Base-by-base conservation (phyloP, 1,284 basidiomycete genomes). In the Leccinum holopus region DNA sequence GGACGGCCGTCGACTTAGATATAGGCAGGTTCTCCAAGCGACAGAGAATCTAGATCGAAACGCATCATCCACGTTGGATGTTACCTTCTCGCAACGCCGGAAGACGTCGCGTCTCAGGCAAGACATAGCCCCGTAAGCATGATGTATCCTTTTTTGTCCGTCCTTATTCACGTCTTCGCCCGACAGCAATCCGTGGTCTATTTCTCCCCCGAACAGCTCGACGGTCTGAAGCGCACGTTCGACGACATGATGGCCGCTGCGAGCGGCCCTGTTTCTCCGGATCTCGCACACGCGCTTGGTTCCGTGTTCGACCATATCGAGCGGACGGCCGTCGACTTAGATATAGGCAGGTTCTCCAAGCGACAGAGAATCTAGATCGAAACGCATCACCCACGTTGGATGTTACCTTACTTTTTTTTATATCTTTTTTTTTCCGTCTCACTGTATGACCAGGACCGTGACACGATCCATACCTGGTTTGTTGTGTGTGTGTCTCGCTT, bases 291-390 rank as follows among this genome's bases (percentile, higher is more conserved):
- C 18, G 70, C 69, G 5, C 65, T 73, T 10, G 74, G 73, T n/a
- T 67, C 74, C n/a, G 74, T 73, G 14, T 76, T 73, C 33, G 72
- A 76, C 56, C 72, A 73, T 35, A 75, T 73, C 60, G 72, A 73
- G 55, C 72, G 70, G 58, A 73, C 74, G 18, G 64, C 61, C 30
- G 64, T 64, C 8, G 72, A 73, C 2, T 44, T 73, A 49, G 73
- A 73, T 47, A 41, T 71, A 10, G 63, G 61, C 56, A 61, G 74
- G 49, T 52, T 61, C 7, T 63, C 67, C 21, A 73, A 73, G 60
- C 74, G 73, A 55, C 72, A 55, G 54, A 63, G 73, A 51, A 67
- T 71, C n/a, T 73, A 75, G 25, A 14, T 47, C 44, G 44, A 47
- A 47, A 61, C 30, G 16, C 57, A 6, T 21, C 49, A 39, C 12